Conservation (phyloP, 768 basidiomycete species). For the Suillus discolor region DNA sequence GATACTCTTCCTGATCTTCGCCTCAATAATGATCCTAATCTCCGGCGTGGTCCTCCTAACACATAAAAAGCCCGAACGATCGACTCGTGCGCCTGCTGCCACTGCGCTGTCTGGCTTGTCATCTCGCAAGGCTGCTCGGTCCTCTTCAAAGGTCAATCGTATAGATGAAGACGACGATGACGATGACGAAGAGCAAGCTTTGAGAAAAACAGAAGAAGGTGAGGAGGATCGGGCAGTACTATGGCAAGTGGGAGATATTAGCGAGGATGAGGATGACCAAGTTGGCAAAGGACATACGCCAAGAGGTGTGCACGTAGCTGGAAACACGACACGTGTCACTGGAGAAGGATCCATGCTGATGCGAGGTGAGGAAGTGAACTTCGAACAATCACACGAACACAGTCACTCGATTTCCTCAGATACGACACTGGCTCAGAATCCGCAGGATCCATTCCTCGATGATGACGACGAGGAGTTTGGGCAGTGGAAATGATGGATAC, state of each 20-base stretch:
- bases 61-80: slow-evolving; percentile 81
- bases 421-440: slow-evolving; percentile 32
- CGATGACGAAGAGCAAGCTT: slow-evolving; percentile 42
- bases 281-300: slow-evolving; percentile 33
- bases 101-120: slow-evolving; percentile 28
- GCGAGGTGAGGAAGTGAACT: slow-evolving; percentile 33
- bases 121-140: slow-evolving; percentile 23
- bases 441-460: slow-evolving; percentile 16
- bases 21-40: slow-evolving; percentile 85
- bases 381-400: slow-evolving; percentile 32
- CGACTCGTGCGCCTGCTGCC: slow-evolving; percentile 25
- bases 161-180: slow-evolving; percentile 22
- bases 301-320: slow-evolving; percentile 20
- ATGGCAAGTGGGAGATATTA: slow-evolving; percentile 77
- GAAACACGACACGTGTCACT: slow-evolving; percentile 17
- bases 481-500: slow-evolving; percentile 30
- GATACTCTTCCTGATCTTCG: slow-evolving; percentile 86
- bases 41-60: slow-evolving; percentile 92
- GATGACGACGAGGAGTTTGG: slow-evolving; percentile 36
- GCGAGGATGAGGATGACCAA: slow-evolving; percentile 64
- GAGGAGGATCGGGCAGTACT: slow-evolving; percentile 38
- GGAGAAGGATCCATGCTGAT: slow-evolving; percentile 50
- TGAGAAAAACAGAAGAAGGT: slow-evolving; percentile 39
- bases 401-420: slow-evolving; percentile 40
- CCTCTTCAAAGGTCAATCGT: slow-evolving; percentile 19